Base-by-base conservation (phyloP, 2,329 filamentous ascomycete genomes). In the Xylariaceae sp. region DNA sequence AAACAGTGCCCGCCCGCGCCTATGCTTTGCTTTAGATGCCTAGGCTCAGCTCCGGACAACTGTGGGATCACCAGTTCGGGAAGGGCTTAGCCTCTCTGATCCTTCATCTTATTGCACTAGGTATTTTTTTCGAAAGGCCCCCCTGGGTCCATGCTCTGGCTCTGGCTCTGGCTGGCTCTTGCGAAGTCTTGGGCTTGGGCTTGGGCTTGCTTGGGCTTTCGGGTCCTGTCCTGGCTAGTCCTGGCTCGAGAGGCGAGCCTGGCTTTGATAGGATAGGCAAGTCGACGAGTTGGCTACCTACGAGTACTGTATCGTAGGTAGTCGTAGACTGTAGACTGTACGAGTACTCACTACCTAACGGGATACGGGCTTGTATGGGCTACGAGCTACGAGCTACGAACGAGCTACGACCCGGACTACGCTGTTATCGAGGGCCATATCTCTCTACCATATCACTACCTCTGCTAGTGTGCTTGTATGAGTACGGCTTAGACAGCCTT, bases 21-120 rank as follows among this genome's bases (percentile, higher is more conserved):
- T 18, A 18, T 50, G 53, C 45, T 39, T 35, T 57, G 11, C 39
- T 34, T 10, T 51, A 56, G 44, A 56, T n/a, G n/a, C 30, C 11
- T 53, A 64, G 60, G 59, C 67, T 67, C 64, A 62, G 61, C 57
- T 60, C 52, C 49, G 55, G 57, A 59, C 51, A 60, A 50, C 62
- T 56, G 45, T 45, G 35, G 39, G 51, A 57, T 62, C 56, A 59
- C 51, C 52, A 55, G 51, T 53, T 55, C 55, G 51, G 57, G 55
- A 61, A 50, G 52, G 51, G 54, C 55, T 56, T 51, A 61, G 59
- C 59, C 52, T 53, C 59, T 55, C 49, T 55, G 7, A 57, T 57
- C 52, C 39, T 48, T 57, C 51, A 57, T 57, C 30, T 60, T 57
- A 61, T 48, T 58, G 34, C 45, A 49, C 30, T 60, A 51, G 41